Percentiles rank a stretch among this genome's conserved stretches.
Evolutionary conservation across 1,139 yeast genomes (phyloP).

Genomic region (Pichia norvegensis): DNA sequence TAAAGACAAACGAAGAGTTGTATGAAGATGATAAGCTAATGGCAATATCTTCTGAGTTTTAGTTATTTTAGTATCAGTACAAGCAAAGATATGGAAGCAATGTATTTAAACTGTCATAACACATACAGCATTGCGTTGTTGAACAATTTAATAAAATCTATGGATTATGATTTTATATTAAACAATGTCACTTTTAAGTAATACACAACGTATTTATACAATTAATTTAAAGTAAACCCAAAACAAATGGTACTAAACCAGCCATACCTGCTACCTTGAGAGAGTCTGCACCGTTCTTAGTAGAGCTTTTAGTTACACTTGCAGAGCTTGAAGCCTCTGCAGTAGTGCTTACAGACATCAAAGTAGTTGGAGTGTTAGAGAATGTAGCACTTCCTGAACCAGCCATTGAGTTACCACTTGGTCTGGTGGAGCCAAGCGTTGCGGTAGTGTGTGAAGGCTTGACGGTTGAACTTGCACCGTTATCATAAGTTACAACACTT

Average conservation of each 20-base stretch:
- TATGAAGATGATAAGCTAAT: constrained; percentile 27
- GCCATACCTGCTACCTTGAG: neutral
- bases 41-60: constrained; percentile 39
- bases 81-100: neutral
- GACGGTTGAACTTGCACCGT: neutral
- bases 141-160: no score
- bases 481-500: neutral
- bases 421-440: neutral
- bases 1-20: constrained; percentile 31
- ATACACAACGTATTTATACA: neutral
- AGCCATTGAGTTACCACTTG: neutral
- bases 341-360: neutral
- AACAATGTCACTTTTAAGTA: no score
- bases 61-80: constrained; percentile 13
- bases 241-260: neutral
- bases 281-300: neutral
- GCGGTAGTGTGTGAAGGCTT: neutral
- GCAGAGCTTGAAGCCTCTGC: neutral
- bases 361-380: neutral
- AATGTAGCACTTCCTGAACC: neutral
- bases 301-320: neutral
- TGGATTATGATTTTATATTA: no score
- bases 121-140: no score
- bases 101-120: no score
- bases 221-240: neutral